Percentiles rank a stretch among this genome's conserved stretches.
These are phyloP conservation scores for Massospora cicadina DNA, from an alignment of 371 early-diverging fungal species.

Conservation along the genomic window DNA sequence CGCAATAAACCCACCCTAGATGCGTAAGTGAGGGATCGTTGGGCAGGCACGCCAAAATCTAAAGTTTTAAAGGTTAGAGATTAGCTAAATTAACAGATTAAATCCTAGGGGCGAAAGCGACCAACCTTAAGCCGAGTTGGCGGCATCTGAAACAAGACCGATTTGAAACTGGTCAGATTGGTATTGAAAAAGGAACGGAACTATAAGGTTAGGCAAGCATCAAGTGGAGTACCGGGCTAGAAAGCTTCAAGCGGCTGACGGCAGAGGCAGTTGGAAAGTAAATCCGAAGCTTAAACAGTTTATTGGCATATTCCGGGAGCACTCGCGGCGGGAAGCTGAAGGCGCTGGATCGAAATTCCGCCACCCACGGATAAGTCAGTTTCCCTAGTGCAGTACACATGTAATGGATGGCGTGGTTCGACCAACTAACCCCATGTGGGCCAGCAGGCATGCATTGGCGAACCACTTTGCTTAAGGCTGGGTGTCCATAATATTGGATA, in stretches of 20 bases:
- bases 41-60: constrained; percentile 3
- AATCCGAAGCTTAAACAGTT: background rate
- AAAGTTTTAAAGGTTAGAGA: background rate
- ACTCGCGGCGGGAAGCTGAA: background rate
- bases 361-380: background rate
- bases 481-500: constrained; percentile 1
- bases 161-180: background rate
- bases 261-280: constrained; percentile 1
- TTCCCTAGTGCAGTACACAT: constrained; percentile 9
- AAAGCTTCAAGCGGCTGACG: background rate
- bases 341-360: constrained; percentile 1
- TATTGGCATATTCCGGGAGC: no score
- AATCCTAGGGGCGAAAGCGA: background rate
- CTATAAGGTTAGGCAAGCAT: background rate
- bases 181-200: background rate
- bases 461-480: background rate
- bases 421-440: background rate
- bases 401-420: background rate
- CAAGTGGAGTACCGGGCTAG: background rate
- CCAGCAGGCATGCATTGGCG: background rate
- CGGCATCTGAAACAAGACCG: background rate
- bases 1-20: constrained; percentile 6
- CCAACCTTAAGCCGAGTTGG: constrained; percentile 1
- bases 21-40: background rate
- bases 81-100: background rate